Percentiles rank a stretch among this genome's conserved stretches.
Evolutionary conservation across 495 filamentous ascomycete species (phyloP).

Genomic region (Aspergillus bridgeri): DNA sequence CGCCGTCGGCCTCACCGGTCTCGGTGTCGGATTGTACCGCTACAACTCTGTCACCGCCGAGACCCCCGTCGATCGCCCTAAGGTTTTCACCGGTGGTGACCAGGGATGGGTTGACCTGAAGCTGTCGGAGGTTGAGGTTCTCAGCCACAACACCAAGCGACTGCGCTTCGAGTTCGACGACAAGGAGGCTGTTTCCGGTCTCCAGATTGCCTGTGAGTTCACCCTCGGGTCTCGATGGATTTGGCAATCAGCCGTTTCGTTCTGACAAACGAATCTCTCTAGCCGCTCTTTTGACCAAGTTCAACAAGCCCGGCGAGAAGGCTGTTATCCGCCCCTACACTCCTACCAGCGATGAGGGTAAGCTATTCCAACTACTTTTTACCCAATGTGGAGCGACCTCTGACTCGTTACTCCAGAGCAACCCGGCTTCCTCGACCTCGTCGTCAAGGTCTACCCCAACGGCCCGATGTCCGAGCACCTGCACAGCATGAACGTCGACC

Average conservation of each 20-base stretch:
- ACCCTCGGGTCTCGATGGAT: not conserved
- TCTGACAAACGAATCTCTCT: not conserved
- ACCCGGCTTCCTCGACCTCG: slow-evolving; percentile 77
- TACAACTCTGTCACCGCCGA: slow-evolving; percentile 37
- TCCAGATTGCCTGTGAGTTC: slow-evolving; percentile 68
- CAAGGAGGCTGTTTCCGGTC: slow-evolving; percentile 74
- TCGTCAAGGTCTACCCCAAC: slow-evolving; percentile 86
- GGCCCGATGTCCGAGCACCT: slow-evolving; percentile 90
- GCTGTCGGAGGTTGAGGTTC: slow-evolving; percentile 68
- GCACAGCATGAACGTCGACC: slow-evolving; percentile 74
- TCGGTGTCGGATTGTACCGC: slow-evolving; percentile 42
- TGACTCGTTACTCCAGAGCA: slow-evolving; percentile 43
- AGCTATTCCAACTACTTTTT: slow-evolving; percentile 15
- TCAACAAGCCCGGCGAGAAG: slow-evolving; percentile 76
- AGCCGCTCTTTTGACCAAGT: slow-evolving; percentile 84
- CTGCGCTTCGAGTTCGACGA: slow-evolving; percentile 82
- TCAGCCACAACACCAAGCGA: slow-evolving; percentile 89
- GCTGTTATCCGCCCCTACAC: slow-evolving; percentile 88
- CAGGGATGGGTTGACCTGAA: slow-evolving; percentile 80
- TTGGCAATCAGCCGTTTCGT: no score
- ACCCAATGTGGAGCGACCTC: not conserved
- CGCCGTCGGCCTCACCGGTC: slow-evolving; percentile 39
- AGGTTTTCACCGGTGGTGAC: slow-evolving; percentile 76
- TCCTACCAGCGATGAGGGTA: slow-evolving; percentile 81
- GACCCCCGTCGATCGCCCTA: slow-evolving; percentile 35